These are phyloP conservation scores for Apium graveolens DNA, from an alignment of 129 eudicot species.

Conservation along the genomic window DNA sequence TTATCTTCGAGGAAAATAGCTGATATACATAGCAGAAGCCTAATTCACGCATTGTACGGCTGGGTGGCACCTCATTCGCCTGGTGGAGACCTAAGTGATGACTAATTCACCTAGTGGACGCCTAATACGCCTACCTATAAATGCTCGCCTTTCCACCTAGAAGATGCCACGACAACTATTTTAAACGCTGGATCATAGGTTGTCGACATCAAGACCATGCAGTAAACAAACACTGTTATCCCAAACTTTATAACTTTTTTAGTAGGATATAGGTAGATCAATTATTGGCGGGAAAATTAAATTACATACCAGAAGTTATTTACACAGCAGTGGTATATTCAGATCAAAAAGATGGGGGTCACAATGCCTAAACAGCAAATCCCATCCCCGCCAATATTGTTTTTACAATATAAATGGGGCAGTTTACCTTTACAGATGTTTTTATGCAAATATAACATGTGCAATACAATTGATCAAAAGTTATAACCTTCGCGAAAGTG, in stretches of 20 bases:
- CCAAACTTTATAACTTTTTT: neutral
- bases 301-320: neutral
- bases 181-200: neutral
- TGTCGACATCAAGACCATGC: neutral
- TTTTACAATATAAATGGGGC: neutral
- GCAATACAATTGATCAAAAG: neutral
- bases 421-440: neutral
- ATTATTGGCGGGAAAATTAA: neutral
- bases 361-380: neutral
- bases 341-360: neutral
- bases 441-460: constrained; percentile 1
- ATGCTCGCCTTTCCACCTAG: neutral
- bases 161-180: neutral
- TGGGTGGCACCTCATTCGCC: neutral
- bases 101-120: neutral
- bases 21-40: neutral
- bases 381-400: neutral
- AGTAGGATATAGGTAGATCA: neutral
- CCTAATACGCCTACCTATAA: neutral
- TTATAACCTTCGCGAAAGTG: constrained; percentile 79
- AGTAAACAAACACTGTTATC: neutral
- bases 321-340: neutral
- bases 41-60: neutral
- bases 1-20: neutral
- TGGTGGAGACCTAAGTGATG: neutral